These are phyloP conservation scores for Scutellaria galericulata DNA, from an alignment of 257 asterid genomes.

Conservation along the genomic window DNA sequence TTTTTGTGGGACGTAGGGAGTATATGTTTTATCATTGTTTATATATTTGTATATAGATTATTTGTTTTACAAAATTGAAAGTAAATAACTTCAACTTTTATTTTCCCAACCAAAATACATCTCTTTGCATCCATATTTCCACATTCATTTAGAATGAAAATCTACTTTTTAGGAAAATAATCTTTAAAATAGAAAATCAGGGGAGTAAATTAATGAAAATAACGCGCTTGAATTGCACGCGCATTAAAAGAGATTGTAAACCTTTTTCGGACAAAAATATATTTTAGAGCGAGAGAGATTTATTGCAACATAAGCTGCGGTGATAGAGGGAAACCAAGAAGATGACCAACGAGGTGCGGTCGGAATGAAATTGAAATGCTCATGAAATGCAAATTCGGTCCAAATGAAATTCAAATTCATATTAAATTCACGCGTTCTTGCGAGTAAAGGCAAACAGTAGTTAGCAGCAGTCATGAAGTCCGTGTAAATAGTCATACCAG, in stretches of 20 bases:
- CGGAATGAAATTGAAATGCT: conserved; percentile 89
- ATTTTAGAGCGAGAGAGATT: conserved; percentile 44
- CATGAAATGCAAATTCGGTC: conserved; percentile 47
- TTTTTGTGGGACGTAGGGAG: too few species aligned
- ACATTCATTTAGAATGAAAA: neutral
- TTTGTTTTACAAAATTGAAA: too few species aligned
- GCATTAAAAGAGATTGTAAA: conserved; percentile 22
- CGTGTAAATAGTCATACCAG: conserved; percentile 58
- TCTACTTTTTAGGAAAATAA: neutral
- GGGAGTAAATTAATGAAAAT: neutral
- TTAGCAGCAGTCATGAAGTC: conserved; percentile 53
- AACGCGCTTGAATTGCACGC: conserved; percentile 34
- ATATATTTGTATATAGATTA: too few species aligned
- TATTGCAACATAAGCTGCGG: conserved; percentile 67
- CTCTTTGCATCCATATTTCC: neutral
- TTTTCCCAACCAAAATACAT: neutral
- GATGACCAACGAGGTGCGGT: conserved; percentile 50
- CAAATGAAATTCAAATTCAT: conserved; percentile 61
- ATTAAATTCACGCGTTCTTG: conserved; percentile 68
- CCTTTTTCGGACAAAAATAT: conserved; percentile 20
- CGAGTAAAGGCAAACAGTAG: conserved; percentile 42
- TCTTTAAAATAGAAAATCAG: neutral
- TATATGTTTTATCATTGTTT: too few species aligned
- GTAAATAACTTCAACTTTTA: too few species aligned
- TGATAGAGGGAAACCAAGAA: conserved; percentile 56